A percentile compares a stretch with the other conserved stretches of the same genome.
These are phyloP conservation scores for Penicillium roqueforti DNA, from an alignment of 495 filamentous ascomycete genomes.

Conservation along the genomic window DNA sequence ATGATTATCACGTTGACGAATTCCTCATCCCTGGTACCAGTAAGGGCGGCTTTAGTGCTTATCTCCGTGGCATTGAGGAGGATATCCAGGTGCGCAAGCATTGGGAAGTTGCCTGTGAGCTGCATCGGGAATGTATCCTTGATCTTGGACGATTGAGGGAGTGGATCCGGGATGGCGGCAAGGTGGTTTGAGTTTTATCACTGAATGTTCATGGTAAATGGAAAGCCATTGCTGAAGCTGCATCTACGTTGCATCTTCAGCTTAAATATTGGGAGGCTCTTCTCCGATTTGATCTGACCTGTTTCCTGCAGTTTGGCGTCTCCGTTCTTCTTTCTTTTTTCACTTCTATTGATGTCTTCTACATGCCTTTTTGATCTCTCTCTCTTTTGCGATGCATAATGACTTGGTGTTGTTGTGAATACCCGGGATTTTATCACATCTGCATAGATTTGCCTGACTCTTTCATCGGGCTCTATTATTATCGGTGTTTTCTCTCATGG, in stretches of 20 bases:
- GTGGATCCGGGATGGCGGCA: conserved; percentile 41
- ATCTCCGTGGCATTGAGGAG: conserved; percentile 58
- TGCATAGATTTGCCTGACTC: conserved; percentile 5
- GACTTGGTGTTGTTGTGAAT: conserved; percentile 10
- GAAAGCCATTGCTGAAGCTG: not conserved
- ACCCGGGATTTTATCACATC: conserved; percentile 4
- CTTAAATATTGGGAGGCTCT: not conserved
- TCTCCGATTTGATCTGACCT: not conserved
- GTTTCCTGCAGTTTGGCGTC: not conserved
- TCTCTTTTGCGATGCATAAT: conserved; percentile 3
- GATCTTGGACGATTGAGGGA: conserved; percentile 56
- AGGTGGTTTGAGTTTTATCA: conserved; percentile 19
- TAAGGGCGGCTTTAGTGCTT: conserved; percentile 51
- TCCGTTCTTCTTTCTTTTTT: not conserved
- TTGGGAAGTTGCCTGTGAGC: conserved; percentile 62
- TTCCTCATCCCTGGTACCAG: conserved; percentile 24
- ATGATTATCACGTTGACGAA: conserved; percentile 25
- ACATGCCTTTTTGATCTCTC: not conserved
- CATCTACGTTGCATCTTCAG: not conserved
- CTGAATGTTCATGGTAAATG: not conserved
- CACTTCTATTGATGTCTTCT: conserved; percentile 1
- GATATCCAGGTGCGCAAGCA: conserved; percentile 58
- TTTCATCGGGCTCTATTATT: not conserved
- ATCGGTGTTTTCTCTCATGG: not conserved
- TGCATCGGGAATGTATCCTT: conserved; percentile 57